Evolutionary conservation across 2,329 filamentous ascomycete species (phyloP).

Genomic region (Xylariomycetidae sp.): DNA sequence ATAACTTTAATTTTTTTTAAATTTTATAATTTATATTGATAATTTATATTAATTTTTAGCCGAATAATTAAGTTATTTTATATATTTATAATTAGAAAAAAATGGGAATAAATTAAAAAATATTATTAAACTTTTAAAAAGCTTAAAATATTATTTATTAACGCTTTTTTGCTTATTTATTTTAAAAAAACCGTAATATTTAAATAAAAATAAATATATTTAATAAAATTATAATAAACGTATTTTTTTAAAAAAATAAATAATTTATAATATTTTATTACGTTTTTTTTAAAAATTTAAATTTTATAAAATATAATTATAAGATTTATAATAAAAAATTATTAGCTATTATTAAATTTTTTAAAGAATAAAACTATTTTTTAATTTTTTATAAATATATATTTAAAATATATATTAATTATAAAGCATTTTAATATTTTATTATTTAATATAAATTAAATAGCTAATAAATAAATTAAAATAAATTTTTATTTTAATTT

Average conservation of each 20-base stretch:
- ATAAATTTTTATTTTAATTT: background rate
- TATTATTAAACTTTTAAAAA: background rate
- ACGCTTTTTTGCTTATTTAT: background rate
- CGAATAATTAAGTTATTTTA: background rate
- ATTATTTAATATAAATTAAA: background rate
- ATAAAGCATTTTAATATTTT: background rate
- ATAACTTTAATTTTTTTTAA: too few species aligned
- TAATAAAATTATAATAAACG: conserved; percentile 1
- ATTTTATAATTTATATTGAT: too few species aligned
- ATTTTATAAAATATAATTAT: too few species aligned
- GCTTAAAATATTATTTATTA: background rate
- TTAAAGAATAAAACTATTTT: background rate
- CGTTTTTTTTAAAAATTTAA: too few species aligned
- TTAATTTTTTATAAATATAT: background rate
- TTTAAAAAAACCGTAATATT: background rate
- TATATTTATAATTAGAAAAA: background rate
- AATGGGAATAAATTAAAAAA: conserved; percentile 1
- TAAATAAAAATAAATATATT: too few species aligned
- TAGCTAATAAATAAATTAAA: background rate
- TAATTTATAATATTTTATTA: background rate
- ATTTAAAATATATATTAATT: background rate
- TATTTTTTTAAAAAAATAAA: conserved; percentile 1
- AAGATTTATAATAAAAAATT: too few species aligned
- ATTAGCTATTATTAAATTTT: background rate
- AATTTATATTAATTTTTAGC: conserved; percentile 1